Base-by-base conservation (phyloP, 495 filamentous ascomycete genomes). In the Bryoglossum gracile region DNA sequence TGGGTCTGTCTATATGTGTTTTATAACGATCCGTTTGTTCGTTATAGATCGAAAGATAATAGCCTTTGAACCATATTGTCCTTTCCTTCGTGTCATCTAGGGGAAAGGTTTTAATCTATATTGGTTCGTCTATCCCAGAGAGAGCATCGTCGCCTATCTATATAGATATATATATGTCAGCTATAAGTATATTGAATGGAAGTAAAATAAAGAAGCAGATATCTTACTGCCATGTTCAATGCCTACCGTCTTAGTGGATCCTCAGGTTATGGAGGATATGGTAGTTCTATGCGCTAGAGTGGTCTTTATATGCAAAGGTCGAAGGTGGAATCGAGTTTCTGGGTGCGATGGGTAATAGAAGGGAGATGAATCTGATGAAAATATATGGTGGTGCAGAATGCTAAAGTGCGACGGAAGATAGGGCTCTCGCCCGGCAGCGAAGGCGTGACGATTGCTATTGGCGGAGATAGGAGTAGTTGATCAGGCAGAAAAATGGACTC, bases 401-500 rank as follows among this genome's bases (percentile, higher is more conserved):
- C 44, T 47, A 17, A 47, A 37, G 21, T 47, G n/a, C 43, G 38
- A 32, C 42, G 17, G 42, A 25, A 47, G 13, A 36, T 21, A 47
- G 18, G 26, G 26, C 44, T 6, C 8, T 32, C 38, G 44, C 44
- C 26, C 28, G 30, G 10, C 42, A 32, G 44, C 38, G 32, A 18
- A 23, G 47, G 16, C 33, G 47, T 42, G 44, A 54, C 28, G 51
- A 43, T 43, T 48, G 41, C 19, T 54, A 54, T 48, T 42, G 39
- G 51, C 44, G 44, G 44, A 41, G 44, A 24, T 54, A 37, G 45
- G 51, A 18, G 22, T 30, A 41, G 50, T 25, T 53, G 33, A 34
- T 46, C 38, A 36, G 51, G 44, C 51, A 54, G 51, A 36, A 48
- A 35, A 54, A 42, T 37, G 33, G 44, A 54, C 36, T 48, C 44